Conservation (phyloP, 2,329 filamentous ascomycete species). For the Alternaria angustiovoidea region DNA sequence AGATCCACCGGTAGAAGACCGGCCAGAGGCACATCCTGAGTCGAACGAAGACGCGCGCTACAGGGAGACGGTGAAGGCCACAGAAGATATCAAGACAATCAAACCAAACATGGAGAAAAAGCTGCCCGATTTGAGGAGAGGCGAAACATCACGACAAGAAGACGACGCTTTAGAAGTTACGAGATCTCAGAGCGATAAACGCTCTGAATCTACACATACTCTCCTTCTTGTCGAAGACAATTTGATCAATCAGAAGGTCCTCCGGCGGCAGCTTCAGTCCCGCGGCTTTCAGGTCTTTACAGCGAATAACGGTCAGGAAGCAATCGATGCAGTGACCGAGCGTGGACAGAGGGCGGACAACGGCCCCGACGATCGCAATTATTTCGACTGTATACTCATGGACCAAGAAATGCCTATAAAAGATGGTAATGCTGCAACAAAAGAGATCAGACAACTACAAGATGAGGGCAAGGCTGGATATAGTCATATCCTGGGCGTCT, state of each 20-base stretch:
- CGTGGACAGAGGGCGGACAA: slow-evolving; percentile 28
- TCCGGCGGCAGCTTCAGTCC: slow-evolving; percentile 59
- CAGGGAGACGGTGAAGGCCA: slow-evolving; percentile 31
- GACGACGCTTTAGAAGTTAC: slow-evolving; percentile 26
- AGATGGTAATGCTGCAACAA: slow-evolving; percentile 53
- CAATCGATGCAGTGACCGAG: slow-evolving; percentile 51
- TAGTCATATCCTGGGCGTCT: slow-evolving; percentile 50
- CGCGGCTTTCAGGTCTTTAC: slow-evolving; percentile 53
- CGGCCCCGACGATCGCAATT: slow-evolving; percentile 31
- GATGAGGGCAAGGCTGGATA: slow-evolving; percentile 40
- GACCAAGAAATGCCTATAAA: slow-evolving; percentile 57
- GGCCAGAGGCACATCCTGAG: slow-evolving; percentile 38
- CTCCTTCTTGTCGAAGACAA: slow-evolving; percentile 60
- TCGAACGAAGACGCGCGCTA: slow-evolving; percentile 32
- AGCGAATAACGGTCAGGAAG: slow-evolving; percentile 56
- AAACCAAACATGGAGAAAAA: slow-evolving; percentile 17
- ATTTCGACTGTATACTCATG: slow-evolving; percentile 55
- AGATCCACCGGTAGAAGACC: slow-evolving; percentile 44
- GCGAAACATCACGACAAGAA: slow-evolving; percentile 37
- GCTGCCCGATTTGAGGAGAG: slow-evolving; percentile 26
- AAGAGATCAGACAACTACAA: slow-evolving; percentile 51
- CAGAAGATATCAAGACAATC: slow-evolving; percentile 17
- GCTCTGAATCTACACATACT: slow-evolving; percentile 29
- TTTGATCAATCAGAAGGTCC: slow-evolving; percentile 58
- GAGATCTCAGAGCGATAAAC: slow-evolving; percentile 28